These are phyloP conservation scores for Leucaena leucocephala DNA, from an alignment of 306 rosid species.

Conservation along the genomic window DNA sequence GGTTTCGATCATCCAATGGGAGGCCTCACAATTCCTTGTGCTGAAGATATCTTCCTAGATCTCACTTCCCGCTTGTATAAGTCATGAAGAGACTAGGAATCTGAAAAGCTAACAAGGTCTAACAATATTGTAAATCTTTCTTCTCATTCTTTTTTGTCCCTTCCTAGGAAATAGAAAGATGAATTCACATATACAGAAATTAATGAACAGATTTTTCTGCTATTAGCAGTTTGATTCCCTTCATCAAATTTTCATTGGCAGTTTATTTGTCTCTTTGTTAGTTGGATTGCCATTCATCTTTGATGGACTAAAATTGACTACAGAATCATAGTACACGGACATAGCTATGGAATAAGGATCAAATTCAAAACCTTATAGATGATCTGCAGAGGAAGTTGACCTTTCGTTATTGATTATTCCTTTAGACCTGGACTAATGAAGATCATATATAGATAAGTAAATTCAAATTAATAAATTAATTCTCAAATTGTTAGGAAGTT, in stretches of 20 bases:
- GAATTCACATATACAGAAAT: not conserved
- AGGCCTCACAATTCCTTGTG: constrained; percentile 36
- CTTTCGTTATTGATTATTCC: not conserved
- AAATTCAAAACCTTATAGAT: not conserved
- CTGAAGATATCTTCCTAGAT: constrained; percentile 31
- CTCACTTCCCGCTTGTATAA: constrained; percentile 18
- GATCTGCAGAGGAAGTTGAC: not conserved
- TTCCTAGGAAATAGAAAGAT: not conserved
- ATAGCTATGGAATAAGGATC: not conserved
- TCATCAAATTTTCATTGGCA: not conserved
- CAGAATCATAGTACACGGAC: not conserved
- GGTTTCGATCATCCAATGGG: constrained; percentile 41
- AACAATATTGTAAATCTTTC: not conserved
- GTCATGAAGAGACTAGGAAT: constrained; percentile 6
- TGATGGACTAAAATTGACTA: not conserved
- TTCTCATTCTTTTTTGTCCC: not conserved
- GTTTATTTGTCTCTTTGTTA: not conserved
- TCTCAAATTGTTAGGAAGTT: not conserved
- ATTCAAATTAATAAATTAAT: not conserved
- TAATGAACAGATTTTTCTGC: constrained; percentile 10
- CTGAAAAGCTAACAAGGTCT: not conserved
- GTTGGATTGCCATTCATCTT: not conserved
- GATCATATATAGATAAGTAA: not conserved
- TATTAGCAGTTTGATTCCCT: not conserved
- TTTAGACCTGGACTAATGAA: not conserved